Base-by-base conservation (phyloP, 148 eudicot species). In the Heliamphora exappendiculata region DNA sequence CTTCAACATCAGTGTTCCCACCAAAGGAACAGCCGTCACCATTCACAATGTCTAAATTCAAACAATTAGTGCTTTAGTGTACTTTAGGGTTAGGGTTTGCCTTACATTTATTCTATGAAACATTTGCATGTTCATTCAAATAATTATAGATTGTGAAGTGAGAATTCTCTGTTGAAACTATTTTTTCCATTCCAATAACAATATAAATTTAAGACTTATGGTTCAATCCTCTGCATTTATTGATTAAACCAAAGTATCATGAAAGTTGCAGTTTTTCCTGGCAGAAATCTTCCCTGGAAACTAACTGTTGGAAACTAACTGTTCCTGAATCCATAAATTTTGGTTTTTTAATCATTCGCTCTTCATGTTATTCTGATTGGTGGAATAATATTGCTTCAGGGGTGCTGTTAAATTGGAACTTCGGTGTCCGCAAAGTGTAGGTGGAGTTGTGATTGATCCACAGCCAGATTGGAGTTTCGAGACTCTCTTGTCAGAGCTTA, bases 401-500 rank as follows among this genome's bases (percentile, higher is more conserved):
- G 91, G 89, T 39, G 65, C 74, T 53, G 68, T 89, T 37, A 77
- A 78, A 67, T 76, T 91, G 81, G 88, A 86, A 65, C 75, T 82
- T 8, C 81, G 44, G 47, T 79, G 82, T 70, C 85, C 89, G 3
- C 76, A 75, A 68, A 76, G 49, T 59, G 88, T 87, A 0, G 80
- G 85, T 31, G 90, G 89, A 9, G 36, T 91, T 41, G 78, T 86
- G 2, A 79, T 87, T 39, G 97, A 94, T 62, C 98, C 98, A 0
- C 87, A 91, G 64, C 94, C 94, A 2, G 89, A 87, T 82, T 91
- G 98, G 98, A 90, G 85, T 76, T 86, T 94, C 41, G 86, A 89
- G 49, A 72, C 76, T 58, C 86, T 94, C 42, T 72, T 90, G 55
- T 74, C 82, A 1, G 97, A 94, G 85, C 79, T 91, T 50, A 80